Conservation (phyloP, 345 rosid species). For the Luvunga scandens region DNA sequence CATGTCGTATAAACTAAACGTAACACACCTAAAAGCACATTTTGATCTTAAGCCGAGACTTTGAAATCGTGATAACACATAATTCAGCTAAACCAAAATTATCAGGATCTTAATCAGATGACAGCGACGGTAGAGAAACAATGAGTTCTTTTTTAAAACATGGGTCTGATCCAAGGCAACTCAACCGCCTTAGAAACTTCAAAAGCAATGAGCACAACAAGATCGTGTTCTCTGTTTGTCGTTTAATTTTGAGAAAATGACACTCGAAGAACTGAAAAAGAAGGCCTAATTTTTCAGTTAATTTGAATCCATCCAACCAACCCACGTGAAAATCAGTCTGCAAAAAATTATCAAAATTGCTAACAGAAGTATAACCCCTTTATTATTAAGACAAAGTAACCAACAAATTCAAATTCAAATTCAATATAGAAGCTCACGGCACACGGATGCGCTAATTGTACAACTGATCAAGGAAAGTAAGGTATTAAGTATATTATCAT, state of each 20-base stretch:
- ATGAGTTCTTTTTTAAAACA: not conserved
- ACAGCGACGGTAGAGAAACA: not conserved
- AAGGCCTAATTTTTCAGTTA: not conserved
- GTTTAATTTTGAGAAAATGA: too few species aligned
- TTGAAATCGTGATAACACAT: too few species aligned
- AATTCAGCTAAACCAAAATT: too few species aligned
- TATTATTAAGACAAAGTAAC: too few species aligned
- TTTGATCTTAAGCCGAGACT: too few species aligned
- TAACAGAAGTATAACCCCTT: not conserved
- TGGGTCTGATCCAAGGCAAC: not conserved
- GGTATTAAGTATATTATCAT: too few species aligned
- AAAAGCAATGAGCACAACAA: not conserved
- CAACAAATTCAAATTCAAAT: too few species aligned
- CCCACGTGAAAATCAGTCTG: not conserved
- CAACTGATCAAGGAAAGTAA: not conserved
- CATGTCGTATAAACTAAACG: too few species aligned
- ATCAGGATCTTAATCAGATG: not conserved
- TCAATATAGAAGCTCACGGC: too few species aligned
- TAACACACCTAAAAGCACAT: too few species aligned
- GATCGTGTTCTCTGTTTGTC: not conserved
- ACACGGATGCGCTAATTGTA: not conserved
- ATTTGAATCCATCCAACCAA: not conserved
- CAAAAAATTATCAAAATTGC: not conserved
- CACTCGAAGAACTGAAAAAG: not conserved
- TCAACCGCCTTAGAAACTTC: not conserved